A percentile compares a stretch with the other conserved stretches of the same genome.
phyloP scores from a whole-genome alignment of 495 filamentous ascomycete genomes.

The Filosporella fistucella region DNA sequence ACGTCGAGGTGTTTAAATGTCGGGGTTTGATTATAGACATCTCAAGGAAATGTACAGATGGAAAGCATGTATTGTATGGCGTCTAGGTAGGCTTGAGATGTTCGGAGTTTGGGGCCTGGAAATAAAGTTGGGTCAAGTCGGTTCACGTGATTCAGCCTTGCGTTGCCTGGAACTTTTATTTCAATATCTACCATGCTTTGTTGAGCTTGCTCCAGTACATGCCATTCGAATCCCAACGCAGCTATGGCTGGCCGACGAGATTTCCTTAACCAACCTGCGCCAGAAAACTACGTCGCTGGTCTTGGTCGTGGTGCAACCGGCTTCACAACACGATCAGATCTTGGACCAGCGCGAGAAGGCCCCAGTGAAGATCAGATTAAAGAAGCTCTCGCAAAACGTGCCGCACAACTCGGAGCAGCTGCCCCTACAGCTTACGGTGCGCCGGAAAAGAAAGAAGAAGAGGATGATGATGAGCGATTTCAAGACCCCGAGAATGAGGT shows the following conservation, averaged over 20 bases:
- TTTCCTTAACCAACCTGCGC: slow-evolving; percentile 85
- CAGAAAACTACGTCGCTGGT: slow-evolving; percentile 98
- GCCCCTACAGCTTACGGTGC: slow-evolving; percentile 75
- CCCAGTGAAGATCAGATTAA: slow-evolving; percentile 98
- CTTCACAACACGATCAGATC: slow-evolving; percentile 95
- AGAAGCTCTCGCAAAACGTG: slow-evolving; percentile 88
- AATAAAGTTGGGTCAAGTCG: too few species aligned
- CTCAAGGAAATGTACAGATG: too few species aligned
- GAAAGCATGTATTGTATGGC: too few species aligned
- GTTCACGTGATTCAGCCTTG: too few species aligned
- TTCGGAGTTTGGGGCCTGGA: too few species aligned
- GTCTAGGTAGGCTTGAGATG: too few species aligned
- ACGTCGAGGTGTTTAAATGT: too few species aligned
- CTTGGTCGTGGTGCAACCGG: slow-evolving; percentile 96
- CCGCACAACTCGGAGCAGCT: slow-evolving; percentile 77
- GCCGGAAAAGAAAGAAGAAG: slow-evolving; percentile 70
- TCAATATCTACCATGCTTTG: too few species aligned
- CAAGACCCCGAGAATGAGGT: slow-evolving; percentile 97
- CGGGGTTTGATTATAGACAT: too few species aligned
- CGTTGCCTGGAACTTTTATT: too few species aligned
- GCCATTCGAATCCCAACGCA: not conserved
- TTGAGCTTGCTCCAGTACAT: too few species aligned
- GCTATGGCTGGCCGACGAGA: slow-evolving; percentile 78
- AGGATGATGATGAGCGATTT: slow-evolving; percentile 80
- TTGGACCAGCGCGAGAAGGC: slow-evolving; percentile 93